Conservation (phyloP, 768 basidiomycete genomes). For the Phylloporus scabripes region DNA sequence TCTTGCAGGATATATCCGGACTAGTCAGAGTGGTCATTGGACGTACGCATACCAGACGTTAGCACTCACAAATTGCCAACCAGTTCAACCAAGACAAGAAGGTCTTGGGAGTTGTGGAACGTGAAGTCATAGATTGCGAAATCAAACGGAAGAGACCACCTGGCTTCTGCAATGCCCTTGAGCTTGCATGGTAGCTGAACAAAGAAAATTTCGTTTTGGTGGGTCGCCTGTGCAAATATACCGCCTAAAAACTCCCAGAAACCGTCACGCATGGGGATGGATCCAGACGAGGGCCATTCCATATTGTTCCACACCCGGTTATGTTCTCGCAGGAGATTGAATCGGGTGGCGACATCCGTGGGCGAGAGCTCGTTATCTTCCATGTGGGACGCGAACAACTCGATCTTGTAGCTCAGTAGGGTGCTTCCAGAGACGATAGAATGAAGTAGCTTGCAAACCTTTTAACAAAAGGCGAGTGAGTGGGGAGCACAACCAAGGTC, state of each 20-base stretch:
- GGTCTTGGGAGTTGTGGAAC: too few relatives aligned
- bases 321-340: conserved; percentile 24
- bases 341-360: conserved; percentile 19
- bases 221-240: conserved; percentile 28
- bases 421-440: conserved; percentile 22
- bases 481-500: background rate
- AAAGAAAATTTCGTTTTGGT: conserved; percentile 15
- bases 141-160: conserved; percentile 19
- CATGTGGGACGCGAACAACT: conserved; percentile 27
- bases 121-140: too few relatives aligned
- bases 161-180: conserved; percentile 22
- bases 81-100: too few relatives aligned
- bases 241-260: conserved; percentile 35
- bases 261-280: conserved; percentile 13
- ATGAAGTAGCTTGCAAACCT: conserved; percentile 30
- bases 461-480: background rate
- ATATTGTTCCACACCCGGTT: conserved; percentile 29
- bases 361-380: conserved; percentile 18
- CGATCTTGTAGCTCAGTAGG: conserved; percentile 28
- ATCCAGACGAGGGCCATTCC: conserved; percentile 10
- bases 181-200: conserved; percentile 29
- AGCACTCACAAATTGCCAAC: too few relatives aligned
- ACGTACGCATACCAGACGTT: too few relatives aligned
- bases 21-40: too few relatives aligned
- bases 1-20: too few relatives aligned